Conservation (phyloP, 768 basidiomycete genomes). For the Leccinum longicurvipes region DNA sequence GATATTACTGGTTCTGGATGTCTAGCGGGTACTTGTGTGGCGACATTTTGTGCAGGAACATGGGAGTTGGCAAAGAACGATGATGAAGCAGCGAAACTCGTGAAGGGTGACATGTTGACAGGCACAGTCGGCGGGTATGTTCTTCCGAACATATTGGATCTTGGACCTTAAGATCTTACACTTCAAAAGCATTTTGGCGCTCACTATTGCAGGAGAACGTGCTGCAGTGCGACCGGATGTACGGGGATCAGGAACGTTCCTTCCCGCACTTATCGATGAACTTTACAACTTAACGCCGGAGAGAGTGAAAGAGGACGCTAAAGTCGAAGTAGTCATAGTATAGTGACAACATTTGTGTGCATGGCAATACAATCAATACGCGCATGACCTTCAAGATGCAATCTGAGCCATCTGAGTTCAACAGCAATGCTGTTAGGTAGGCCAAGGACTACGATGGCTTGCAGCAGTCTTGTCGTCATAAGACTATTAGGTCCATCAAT, state of each 20-base stretch:
- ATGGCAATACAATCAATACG: too few relatives aligned
- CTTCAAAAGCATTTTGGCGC: slow-evolving; percentile 45
- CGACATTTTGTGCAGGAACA: slow-evolving; percentile 77
- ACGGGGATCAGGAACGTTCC: slow-evolving; percentile 60
- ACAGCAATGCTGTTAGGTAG: too few relatives aligned
- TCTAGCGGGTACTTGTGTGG: slow-evolving; percentile 72
- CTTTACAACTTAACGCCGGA: slow-evolving; percentile 44
- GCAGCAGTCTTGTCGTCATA: too few relatives aligned
- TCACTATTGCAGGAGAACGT: slow-evolving; percentile 59
- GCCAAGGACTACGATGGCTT: too few relatives aligned
- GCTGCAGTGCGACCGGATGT: slow-evolving; percentile 53
- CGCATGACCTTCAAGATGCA: too few relatives aligned
- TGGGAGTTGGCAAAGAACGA: slow-evolving; percentile 33
- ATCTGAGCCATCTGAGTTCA: too few relatives aligned
- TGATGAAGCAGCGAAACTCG: slow-evolving; percentile 42
- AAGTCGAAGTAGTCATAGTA: slow-evolving; percentile 22
- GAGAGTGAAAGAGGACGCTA: slow-evolving; percentile 28
- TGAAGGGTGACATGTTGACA: slow-evolving; percentile 73
- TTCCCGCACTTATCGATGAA: slow-evolving; percentile 64
- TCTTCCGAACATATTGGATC: background rate
- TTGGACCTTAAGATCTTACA: slow-evolving; percentile 11
- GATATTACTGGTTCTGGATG: slow-evolving; percentile 91
- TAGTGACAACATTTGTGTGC: background rate
- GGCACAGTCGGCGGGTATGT: slow-evolving; percentile 76
- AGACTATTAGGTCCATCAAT: too few relatives aligned